Evolutionary conservation across 495 filamentous ascomycete genomes (phyloP).

Genomic region (Lasiosphaeria miniovina): DNA sequence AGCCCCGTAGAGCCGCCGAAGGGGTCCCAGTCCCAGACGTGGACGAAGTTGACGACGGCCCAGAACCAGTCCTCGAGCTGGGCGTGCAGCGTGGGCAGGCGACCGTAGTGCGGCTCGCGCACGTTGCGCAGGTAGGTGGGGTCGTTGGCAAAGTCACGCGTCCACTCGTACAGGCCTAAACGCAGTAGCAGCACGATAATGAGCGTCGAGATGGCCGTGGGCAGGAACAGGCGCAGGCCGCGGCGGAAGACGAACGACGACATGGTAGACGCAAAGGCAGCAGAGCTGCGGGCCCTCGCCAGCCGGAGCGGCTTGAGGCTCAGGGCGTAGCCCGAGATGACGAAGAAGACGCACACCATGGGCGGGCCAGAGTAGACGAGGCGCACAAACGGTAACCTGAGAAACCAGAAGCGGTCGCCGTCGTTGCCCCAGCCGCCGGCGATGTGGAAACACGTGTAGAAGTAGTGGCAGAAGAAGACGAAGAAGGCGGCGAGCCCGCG

Average conservation of each 20-base stretch:
- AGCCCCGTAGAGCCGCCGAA: slow-evolving; percentile 49
- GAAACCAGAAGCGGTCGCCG: slow-evolving; percentile 38
- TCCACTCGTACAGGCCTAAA: slow-evolving; percentile 47
- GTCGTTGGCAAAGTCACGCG: slow-evolving; percentile 40
- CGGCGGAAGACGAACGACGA: slow-evolving; percentile 68
- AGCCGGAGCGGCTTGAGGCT: slow-evolving; percentile 62
- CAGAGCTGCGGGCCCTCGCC: slow-evolving; percentile 44
- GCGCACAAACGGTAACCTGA: slow-evolving; percentile 64
- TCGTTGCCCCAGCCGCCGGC: slow-evolving; percentile 38
- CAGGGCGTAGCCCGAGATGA: slow-evolving; percentile 71
- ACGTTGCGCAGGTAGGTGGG: slow-evolving; percentile 36
- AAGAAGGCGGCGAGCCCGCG: slow-evolving; percentile 57
- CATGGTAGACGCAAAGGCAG: slow-evolving; percentile 36
- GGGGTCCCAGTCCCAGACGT: slow-evolving; percentile 40
- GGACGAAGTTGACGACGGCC: slow-evolving; percentile 37
- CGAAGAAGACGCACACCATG: slow-evolving; percentile 74
- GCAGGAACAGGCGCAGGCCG: slow-evolving; percentile 63
- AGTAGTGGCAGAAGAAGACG: slow-evolving; percentile 55
- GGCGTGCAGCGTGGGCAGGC: slow-evolving; percentile 19
- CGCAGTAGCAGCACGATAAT: slow-evolving; percentile 56
- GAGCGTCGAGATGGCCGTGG: slow-evolving; percentile 57
- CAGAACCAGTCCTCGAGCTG: slow-evolving; percentile 35
- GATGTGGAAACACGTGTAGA: slow-evolving; percentile 44
- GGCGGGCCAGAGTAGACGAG: slow-evolving; percentile 65
- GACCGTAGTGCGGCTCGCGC: slow-evolving; percentile 37